Evolutionary conservation across 768 basidiomycete genomes (phyloP).

Genomic region (Mycena albidolilacea): DNA sequence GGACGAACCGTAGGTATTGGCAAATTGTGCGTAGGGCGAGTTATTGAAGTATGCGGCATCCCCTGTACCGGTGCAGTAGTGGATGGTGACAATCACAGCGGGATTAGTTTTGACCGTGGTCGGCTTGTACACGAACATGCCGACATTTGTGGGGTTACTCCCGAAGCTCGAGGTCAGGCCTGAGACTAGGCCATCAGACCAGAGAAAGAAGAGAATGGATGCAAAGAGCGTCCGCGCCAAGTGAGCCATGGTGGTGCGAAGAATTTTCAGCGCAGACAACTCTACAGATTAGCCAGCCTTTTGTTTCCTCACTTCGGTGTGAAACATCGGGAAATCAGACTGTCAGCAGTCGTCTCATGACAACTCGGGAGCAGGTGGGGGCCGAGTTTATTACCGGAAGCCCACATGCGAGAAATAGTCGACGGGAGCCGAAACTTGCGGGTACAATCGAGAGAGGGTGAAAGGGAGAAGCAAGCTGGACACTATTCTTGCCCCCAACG

Average conservation of each 20-base stretch:
- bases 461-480: background rate
- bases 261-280: background rate
- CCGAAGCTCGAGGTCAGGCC: constrained; percentile 54
- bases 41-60: constrained; percentile 63
- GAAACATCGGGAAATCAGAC: constrained; percentile 14
- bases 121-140: constrained; percentile 54
- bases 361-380: background rate
- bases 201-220: constrained; percentile 11
- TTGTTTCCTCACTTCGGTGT: background rate
- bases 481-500: too few species aligned
- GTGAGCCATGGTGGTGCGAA: background rate
- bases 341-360: background rate
- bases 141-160: constrained; percentile 65
- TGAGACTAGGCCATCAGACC: constrained; percentile 9
- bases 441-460: background rate
- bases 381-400: too few species aligned
- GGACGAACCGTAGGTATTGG: constrained; percentile 56
- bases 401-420: too few species aligned
- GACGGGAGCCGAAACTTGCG: too few species aligned
- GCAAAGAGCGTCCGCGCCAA: constrained; percentile 6
- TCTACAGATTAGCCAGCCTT: background rate
- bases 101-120: constrained; percentile 54
- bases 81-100: constrained; percentile 67
- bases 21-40: constrained; percentile 64
- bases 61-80: constrained; percentile 67